A percentile compares a stretch with the other conserved stretches of the same genome.
These are phyloP conservation scores for Fraxinus quadrangulata DNA, from an alignment of 257 asterid species.

Conservation along the genomic window DNA sequence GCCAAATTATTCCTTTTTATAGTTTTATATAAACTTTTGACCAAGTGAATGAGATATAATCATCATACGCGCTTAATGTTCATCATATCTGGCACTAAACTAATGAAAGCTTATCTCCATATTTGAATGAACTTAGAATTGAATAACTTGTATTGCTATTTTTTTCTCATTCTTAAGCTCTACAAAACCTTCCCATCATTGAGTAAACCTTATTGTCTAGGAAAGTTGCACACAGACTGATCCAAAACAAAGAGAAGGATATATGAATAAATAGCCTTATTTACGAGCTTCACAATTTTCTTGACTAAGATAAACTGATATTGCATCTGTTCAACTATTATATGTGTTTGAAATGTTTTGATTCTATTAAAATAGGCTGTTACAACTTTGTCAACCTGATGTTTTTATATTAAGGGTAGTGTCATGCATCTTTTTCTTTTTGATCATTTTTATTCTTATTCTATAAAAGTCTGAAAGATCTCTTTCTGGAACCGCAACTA, in stretches of 20 bases:
- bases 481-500: no score
- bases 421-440: no score
- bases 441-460: no score
- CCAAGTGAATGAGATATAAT: background rate
- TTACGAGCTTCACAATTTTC: background rate
- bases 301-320: background rate
- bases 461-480: conserved; percentile 46
- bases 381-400: no score
- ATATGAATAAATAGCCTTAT: background rate
- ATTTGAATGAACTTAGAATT: no score
- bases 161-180: background rate
- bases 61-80: background rate
- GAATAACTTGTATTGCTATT: no score
- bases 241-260: background rate
- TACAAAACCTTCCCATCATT: background rate
- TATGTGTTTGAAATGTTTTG: no score
- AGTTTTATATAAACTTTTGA: background rate
- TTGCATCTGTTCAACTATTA: background rate
- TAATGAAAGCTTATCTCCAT: no score
- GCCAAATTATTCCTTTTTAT: background rate
- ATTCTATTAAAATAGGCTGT: no score
- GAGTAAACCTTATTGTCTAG: background rate
- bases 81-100: no score
- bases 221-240: no score
- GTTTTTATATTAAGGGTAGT: no score